Conservation (phyloP, 179 eudicot species). For the Sideroxylon spinosum region DNA sequence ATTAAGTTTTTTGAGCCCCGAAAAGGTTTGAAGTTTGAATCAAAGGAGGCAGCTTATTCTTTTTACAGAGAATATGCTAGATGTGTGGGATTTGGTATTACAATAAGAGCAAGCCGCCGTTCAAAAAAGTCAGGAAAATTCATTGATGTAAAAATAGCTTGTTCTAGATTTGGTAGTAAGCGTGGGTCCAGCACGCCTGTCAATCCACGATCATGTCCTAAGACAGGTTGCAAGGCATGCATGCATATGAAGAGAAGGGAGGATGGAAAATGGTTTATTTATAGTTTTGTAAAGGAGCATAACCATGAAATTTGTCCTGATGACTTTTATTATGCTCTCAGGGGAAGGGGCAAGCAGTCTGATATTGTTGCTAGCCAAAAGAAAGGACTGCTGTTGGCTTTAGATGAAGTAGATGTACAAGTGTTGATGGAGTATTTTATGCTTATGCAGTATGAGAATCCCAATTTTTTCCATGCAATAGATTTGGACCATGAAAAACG, state of each 20-base stretch:
- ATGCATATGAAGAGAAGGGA: conserved; percentile 33
- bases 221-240: conserved; percentile 39
- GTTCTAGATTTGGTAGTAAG: conserved; percentile 66
- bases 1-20: conserved; percentile 34
- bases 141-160: conserved; percentile 68
- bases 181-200: conserved; percentile 33
- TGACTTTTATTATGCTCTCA: conserved; percentile 43
- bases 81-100: conserved; percentile 64
- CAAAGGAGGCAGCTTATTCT: conserved; percentile 67
- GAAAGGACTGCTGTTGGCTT: conserved; percentile 36
- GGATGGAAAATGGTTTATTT: conserved; percentile 34
- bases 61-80: conserved; percentile 74
- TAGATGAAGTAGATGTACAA: conserved; percentile 37
- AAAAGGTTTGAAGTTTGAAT: conserved; percentile 56
- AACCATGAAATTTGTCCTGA: conserved; percentile 42
- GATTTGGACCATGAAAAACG: conserved; percentile 24
- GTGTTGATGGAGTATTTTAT: conserved; percentile 22
- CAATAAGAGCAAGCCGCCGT: conserved; percentile 67
- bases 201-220: conserved; percentile 26
- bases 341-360: conserved; percentile 32
- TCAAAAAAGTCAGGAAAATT: conserved; percentile 69
- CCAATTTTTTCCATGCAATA: conserved; percentile 22
- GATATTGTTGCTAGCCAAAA: conserved; percentile 34
- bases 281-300: conserved; percentile 31
- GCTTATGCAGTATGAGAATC: conserved; percentile 27